A percentile compares a stretch with the other conserved stretches of the same genome.
phyloP scores from a whole-genome alignment of 768 basidiomycete species.

The Leccinum uliginosum region DNA sequence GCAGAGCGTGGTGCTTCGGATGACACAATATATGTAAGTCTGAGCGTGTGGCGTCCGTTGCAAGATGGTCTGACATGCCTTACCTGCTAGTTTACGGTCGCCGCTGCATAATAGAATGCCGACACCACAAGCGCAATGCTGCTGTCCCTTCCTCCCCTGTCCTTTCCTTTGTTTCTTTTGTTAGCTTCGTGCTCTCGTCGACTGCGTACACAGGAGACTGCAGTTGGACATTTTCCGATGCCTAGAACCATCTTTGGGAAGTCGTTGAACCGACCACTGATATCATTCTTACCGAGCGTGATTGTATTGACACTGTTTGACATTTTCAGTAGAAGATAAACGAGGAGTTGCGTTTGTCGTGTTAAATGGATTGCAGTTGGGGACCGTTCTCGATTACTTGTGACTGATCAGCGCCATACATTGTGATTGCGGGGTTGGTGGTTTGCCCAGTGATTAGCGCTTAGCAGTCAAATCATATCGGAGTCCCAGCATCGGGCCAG shows the following conservation, averaged over 20 bases:
- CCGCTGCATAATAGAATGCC: not conserved
- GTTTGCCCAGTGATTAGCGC: too few relatives aligned
- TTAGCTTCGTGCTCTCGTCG: too few relatives aligned
- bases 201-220: too few relatives aligned
- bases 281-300: too few relatives aligned
- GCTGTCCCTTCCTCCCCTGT: not conserved
- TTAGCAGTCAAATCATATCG: too few relatives aligned
- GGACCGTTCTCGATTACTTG: not conserved
- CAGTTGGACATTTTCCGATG: too few relatives aligned
- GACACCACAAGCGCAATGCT: conserved; percentile 3
- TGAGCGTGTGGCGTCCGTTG: not conserved
- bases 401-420: not conserved
- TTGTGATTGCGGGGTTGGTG: too few relatives aligned
- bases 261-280: not conserved
- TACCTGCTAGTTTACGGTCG: conserved; percentile 25
- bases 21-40: conserved; percentile 37
- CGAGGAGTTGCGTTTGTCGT: not conserved
- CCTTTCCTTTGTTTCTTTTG: not conserved
- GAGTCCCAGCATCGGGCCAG: too few relatives aligned
- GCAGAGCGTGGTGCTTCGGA: conserved; percentile 40
- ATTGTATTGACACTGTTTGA: too few relatives aligned
- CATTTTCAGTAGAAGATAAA: too few relatives aligned
- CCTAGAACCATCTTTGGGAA: not conserved
- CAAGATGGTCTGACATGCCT: conserved; percentile 3
- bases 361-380: not conserved